These are phyloP conservation scores for Paramecium primaurelia DNA, from an alignment of 73 alveolate species.

Conservation along the genomic window DNA sequence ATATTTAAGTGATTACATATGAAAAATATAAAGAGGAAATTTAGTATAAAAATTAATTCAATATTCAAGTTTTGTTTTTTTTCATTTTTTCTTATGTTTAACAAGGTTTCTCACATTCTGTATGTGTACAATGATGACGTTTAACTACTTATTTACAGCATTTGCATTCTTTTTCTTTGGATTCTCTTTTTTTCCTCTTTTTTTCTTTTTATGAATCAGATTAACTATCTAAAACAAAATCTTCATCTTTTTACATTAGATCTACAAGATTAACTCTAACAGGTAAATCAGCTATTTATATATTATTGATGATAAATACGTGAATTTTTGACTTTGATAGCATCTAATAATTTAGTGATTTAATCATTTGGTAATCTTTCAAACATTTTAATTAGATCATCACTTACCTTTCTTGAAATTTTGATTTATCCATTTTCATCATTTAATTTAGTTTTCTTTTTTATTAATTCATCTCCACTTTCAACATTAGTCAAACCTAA, in stretches of 20 bases:
- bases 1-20: not conserved
- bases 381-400: not conserved
- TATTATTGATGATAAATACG: not conserved
- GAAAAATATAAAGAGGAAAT: not conserved
- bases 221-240: not conserved
- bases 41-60: not conserved
- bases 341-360: not conserved
- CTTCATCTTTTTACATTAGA: not conserved
- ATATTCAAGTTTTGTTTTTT: not conserved
- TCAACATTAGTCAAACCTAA: not conserved
- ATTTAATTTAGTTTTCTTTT: not conserved
- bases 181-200: slow-evolving; percentile 36
- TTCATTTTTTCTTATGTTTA: not conserved
- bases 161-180: slow-evolving; percentile 34
- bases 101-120: slow-evolving; percentile 33
- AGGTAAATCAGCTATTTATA: not conserved
- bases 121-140: slow-evolving; percentile 34
- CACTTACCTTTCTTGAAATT: slow-evolving; percentile 29
- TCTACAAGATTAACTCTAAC: not conserved
- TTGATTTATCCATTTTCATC: not conserved
- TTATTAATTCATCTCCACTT: not conserved
- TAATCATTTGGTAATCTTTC: slow-evolving; percentile 12
- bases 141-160: slow-evolving; percentile 30
- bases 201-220: not conserved
- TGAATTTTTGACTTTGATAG: not conserved